Conservation (phyloP, 768 basidiomycete genomes). For the Trichaptum fuscoviolaceum region DNA sequence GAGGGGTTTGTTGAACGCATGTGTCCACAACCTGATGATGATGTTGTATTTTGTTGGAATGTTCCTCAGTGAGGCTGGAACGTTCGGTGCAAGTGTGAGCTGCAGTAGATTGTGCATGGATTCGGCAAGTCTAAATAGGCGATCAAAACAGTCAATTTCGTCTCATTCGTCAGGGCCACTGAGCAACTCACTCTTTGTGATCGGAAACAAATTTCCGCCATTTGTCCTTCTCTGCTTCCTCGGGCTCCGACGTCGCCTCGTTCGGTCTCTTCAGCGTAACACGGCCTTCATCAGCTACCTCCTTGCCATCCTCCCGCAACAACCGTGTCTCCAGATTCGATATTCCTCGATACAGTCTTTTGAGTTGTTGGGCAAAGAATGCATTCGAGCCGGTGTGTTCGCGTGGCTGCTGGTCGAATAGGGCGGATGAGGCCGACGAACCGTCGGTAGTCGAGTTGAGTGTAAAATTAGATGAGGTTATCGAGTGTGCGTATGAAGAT, state of each 20-base stretch:
- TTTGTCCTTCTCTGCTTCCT: constrained; percentile 68
- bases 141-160: constrained; percentile 11
- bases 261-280: constrained; percentile 30
- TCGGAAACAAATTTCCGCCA: constrained; percentile 67
- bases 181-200: constrained; percentile 74
- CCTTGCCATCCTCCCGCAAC: constrained; percentile 53
- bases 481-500: constrained; percentile 67
- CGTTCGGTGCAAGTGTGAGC: constrained; percentile 78
- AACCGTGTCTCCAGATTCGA: constrained; percentile 74
- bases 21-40: constrained; percentile 88
- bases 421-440: constrained; percentile 65
- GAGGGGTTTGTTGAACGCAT: constrained; percentile 84
- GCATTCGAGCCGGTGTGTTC: constrained; percentile 46
- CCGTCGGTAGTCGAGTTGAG: constrained; percentile 74
- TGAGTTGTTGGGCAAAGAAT: constrained; percentile 63
- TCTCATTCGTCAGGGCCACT: constrained; percentile 6
- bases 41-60: constrained; percentile 96
- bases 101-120: constrained; percentile 84
- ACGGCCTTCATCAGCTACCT: constrained; percentile 38
- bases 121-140: constrained; percentile 70
- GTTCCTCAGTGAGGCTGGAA: constrained; percentile 83
- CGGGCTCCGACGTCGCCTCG: constrained; percentile 29
- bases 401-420: constrained; percentile 48
- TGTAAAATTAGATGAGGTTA: constrained; percentile 55
- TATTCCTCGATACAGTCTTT: constrained; percentile 79